These are phyloP conservation scores for Epichloe brachyelytri DNA, from an alignment of 2,329 filamentous ascomycete genomes.

Conservation along the genomic window DNA sequence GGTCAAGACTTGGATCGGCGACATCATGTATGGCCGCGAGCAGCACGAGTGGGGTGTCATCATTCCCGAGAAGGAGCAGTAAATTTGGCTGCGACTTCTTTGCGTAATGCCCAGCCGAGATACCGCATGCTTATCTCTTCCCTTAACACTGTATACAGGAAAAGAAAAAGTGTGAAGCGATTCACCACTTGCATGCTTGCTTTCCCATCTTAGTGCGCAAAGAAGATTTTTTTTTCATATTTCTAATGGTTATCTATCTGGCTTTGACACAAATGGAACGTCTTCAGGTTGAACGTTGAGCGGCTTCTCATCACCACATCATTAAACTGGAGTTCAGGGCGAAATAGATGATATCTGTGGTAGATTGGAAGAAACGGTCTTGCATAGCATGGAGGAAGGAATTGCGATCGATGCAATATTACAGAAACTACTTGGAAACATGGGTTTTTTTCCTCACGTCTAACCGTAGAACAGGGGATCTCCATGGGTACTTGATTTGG, in stretches of 20 bases:
- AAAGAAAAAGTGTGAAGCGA: constrained; percentile 1
- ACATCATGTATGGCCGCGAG: constrained; percentile 63
- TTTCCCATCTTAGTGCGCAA: not conserved
- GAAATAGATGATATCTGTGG: not conserved
- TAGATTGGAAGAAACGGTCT: not conserved
- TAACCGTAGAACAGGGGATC: too few relatives aligned
- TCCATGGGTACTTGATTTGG: too few relatives aligned
- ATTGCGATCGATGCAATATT: not conserved
- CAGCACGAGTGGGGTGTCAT: constrained; percentile 58
- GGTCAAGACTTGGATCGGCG: constrained; percentile 54
- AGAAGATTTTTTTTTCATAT: not conserved
- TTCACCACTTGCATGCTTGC: not conserved
- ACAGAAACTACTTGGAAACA: too few relatives aligned
- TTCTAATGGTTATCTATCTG: not conserved
- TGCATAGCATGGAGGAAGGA: not conserved
- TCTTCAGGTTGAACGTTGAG: not conserved
- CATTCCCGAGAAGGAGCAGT: constrained; percentile 44
- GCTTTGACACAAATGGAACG: not conserved
- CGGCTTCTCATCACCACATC: not conserved
- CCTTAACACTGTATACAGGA: too few relatives aligned
- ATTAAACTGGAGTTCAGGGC: not conserved
- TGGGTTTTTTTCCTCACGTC: too few relatives aligned
- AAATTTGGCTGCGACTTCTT: not conserved
- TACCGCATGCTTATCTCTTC: too few relatives aligned
- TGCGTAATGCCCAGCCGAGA: too few relatives aligned